Percentiles rank a stretch among this genome's conserved stretches.
Evolutionary conservation across 1,284 basidiomycete genomes (phyloP).

Genomic region (Microbotryum violaceum): DNA sequence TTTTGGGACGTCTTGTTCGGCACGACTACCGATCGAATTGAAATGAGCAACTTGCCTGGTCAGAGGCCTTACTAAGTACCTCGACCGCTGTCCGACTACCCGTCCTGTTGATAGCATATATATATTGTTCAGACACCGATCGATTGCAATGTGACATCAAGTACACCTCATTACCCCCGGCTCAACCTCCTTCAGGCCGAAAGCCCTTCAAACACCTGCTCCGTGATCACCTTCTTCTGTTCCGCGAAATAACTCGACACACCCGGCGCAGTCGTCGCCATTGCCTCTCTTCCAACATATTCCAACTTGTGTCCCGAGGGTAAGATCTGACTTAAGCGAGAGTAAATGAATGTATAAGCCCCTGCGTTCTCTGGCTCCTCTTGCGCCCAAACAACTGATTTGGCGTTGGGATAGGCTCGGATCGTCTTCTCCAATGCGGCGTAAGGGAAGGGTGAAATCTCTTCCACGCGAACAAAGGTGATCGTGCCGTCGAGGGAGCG

Average conservation of each 20-base stretch:
- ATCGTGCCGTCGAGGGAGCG: conserved; percentile 49
- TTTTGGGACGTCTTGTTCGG: too few relatives aligned
- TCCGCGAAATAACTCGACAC: conserved; percentile 58
- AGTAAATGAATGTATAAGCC: conserved; percentile 58
- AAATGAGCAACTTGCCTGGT: too few relatives aligned
- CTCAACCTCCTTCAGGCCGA: not conserved
- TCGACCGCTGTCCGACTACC: too few relatives aligned
- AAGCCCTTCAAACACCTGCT: conserved; percentile 48
- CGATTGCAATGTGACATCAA: too few relatives aligned
- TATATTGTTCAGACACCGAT: too few relatives aligned
- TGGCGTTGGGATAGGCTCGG: not conserved
- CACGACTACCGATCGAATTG: too few relatives aligned
- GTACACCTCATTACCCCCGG: too few relatives aligned
- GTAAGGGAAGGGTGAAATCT: conserved; percentile 47
- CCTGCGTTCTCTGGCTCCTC: conserved; percentile 85
- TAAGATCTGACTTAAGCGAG: conserved; percentile 53
- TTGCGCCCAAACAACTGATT: conserved; percentile 56
- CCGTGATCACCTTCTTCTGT: conserved; percentile 58
- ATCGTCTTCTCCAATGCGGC: conserved; percentile 41
- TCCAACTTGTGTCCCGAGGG: conserved; percentile 39
- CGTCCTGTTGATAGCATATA: too few relatives aligned
- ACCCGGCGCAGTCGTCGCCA: conserved; percentile 69
- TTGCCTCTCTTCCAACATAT: conserved; percentile 62
- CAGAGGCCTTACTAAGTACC: too few relatives aligned
- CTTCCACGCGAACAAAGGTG: conserved; percentile 65